Evolutionary conservation across 75 land plant genomes (phyloP).

Genomic region (Selaginella tamariscina): DNA sequence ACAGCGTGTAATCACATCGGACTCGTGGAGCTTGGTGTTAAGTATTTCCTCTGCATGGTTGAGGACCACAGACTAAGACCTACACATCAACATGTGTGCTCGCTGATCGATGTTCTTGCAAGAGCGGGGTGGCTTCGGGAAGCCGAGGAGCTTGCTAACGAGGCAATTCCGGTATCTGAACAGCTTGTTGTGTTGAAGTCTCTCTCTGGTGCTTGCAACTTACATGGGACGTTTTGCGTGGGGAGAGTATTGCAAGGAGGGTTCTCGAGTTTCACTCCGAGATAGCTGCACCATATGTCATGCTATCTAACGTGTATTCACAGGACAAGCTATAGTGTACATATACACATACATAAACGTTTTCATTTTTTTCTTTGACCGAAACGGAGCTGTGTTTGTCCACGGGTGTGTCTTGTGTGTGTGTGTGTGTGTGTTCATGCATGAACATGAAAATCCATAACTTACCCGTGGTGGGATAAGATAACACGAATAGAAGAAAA

Average conservation of each 20-base stretch:
- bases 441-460: too few relatives aligned
- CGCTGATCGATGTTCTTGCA: background rate
- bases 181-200: background rate
- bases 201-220: background rate
- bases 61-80: background rate
- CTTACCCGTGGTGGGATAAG: too few relatives aligned
- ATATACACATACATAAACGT: too few relatives aligned
- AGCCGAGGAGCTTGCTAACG: background rate
- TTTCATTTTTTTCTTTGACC: too few relatives aligned
- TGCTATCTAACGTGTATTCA: background rate
- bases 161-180: background rate
- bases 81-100: background rate
- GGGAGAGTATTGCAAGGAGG: background rate
- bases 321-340: too few relatives aligned
- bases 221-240: background rate
- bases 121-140: background rate
- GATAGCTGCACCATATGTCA: background rate
- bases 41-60: background rate
- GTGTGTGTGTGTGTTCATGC: too few relatives aligned
- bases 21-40: background rate
- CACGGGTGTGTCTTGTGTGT: too few relatives aligned
- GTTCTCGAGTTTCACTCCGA: background rate
- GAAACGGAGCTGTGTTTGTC: too few relatives aligned
- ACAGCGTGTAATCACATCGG: slow-evolving; percentile 4
- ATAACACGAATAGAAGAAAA: too few relatives aligned